phyloP scores from a whole-genome alignment of 106 monocot species.

The Dioscorea zingiberensis region DNA sequence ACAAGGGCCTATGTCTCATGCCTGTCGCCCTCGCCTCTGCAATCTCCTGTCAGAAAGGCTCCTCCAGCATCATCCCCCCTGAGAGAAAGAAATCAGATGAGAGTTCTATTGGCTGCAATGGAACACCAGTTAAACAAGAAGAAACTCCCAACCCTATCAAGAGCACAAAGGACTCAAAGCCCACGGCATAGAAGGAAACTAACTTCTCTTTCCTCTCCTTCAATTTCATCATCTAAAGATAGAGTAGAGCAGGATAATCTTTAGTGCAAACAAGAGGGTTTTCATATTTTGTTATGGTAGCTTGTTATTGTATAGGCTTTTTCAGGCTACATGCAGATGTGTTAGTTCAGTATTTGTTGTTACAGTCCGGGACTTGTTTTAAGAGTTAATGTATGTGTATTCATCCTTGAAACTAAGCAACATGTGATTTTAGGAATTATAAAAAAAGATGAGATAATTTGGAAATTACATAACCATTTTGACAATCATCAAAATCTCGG shows the following conservation, averaged over 20 bases:
- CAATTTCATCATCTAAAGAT: not conserved
- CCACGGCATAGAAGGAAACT: not conserved
- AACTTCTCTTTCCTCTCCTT: not conserved
- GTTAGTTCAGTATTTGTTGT: too few species aligned
- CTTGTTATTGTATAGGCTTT: too few species aligned
- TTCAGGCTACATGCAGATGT: too few species aligned
- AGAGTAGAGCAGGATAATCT: not conserved
- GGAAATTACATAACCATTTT: too few species aligned
- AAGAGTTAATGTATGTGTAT: too few species aligned
- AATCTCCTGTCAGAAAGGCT: conserved; percentile 59
- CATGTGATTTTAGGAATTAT: too few species aligned
- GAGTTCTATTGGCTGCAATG: not conserved
- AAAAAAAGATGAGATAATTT: too few species aligned
- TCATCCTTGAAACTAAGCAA: too few species aligned
- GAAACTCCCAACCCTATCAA: not conserved
- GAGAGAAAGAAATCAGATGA: conserved; percentile 18
- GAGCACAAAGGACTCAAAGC: not conserved
- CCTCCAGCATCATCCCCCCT: conserved; percentile 19
- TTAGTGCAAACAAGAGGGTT: not conserved
- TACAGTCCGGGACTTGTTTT: too few species aligned
- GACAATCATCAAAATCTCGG: too few species aligned
- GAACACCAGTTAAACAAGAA: conserved; percentile 9
- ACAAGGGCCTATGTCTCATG: conserved; percentile 94
- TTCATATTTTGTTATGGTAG: too few species aligned
- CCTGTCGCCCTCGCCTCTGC: conserved; percentile 82